These are phyloP conservation scores for Aspergillus sp. DNA, from an alignment of 2,329 filamentous ascomycete species.

Conservation along the genomic window DNA sequence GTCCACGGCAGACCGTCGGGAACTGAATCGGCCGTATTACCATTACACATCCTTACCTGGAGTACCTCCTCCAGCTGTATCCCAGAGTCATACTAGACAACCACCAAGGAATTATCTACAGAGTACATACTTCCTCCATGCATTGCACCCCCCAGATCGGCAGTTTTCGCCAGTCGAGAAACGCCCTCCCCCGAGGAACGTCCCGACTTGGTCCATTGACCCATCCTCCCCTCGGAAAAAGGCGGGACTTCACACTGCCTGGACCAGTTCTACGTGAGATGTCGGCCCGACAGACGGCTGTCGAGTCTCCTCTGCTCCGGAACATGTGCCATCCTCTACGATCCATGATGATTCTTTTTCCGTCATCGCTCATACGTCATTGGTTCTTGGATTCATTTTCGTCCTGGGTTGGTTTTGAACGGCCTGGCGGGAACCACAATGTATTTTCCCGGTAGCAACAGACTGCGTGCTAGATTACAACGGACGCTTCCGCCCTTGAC, in stretches of 20 bases:
- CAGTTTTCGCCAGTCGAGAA: constrained; percentile 11
- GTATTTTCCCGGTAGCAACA: constrained; percentile 14
- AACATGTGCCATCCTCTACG: constrained; percentile 1
- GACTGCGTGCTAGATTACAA: constrained; percentile 29
- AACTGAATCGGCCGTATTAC: not conserved
- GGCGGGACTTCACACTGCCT: constrained; percentile 24
- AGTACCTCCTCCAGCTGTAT: too few species aligned
- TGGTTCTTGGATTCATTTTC: not conserved
- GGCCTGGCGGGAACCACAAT: constrained; percentile 10
- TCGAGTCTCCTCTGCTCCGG: not conserved
- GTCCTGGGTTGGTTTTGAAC: constrained; percentile 15
- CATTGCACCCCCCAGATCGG: constrained; percentile 11
- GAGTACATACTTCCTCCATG: not conserved
- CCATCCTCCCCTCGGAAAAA: constrained; percentile 30
- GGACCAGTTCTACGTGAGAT: constrained; percentile 6
- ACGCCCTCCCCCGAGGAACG: constrained; percentile 3
- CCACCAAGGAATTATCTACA: not conserved
- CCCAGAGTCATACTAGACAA: not conserved
- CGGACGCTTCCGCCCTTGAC: constrained; percentile 24
- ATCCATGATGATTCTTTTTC: not conserved
- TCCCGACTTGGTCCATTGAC: constrained; percentile 13
- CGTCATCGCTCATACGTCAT: not conserved
- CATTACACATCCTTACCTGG: too few species aligned
- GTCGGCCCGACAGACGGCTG: constrained; percentile 29
- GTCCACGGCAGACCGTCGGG: not conserved